Conservation (phyloP, 129 eudicot species). For the Artemisia argyi region DNA sequence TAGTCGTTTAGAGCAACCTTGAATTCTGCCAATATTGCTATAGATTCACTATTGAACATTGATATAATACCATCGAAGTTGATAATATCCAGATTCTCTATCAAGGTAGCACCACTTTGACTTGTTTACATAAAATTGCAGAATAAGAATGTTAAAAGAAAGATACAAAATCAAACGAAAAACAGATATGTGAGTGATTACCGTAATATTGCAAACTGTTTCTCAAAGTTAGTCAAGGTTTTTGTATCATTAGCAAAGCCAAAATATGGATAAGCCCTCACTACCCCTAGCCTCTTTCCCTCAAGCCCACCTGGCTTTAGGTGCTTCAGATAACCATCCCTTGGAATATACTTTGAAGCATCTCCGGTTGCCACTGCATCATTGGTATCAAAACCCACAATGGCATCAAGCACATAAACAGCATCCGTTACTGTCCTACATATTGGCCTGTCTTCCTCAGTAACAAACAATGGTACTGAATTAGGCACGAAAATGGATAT, state of each 20-base stretch:
- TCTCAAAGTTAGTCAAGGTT: constrained; percentile 37
- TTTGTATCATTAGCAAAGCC: constrained; percentile 29
- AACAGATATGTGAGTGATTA: constrained; percentile 2
- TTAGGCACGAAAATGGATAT: not conserved
- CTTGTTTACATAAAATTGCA: constrained; percentile 19
- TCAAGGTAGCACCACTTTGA: constrained; percentile 50
- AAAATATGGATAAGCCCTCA: constrained; percentile 38
- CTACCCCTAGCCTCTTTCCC: constrained; percentile 56
- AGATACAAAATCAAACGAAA: not conserved
- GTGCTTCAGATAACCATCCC: constrained; percentile 54
- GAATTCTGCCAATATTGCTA: constrained; percentile 49
- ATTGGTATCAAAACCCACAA: constrained; percentile 59
- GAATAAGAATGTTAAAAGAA: not conserved
- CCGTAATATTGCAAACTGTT: constrained; percentile 54
- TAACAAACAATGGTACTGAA: not conserved
- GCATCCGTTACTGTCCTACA: constrained; percentile 67
- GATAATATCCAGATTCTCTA: constrained; percentile 43
- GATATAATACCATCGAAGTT: constrained; percentile 22
- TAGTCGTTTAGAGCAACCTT: constrained; percentile 45
- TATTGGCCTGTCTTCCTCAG: constrained; percentile 43
- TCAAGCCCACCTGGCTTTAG: constrained; percentile 48
- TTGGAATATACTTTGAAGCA: constrained; percentile 57
- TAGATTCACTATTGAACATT: constrained; percentile 31
- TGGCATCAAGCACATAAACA: constrained; percentile 58
- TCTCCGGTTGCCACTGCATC: constrained; percentile 52